Evolutionary conservation across 352 stramenopile genomes (phyloP).

Genomic region (Globisporangium parvum): DNA sequence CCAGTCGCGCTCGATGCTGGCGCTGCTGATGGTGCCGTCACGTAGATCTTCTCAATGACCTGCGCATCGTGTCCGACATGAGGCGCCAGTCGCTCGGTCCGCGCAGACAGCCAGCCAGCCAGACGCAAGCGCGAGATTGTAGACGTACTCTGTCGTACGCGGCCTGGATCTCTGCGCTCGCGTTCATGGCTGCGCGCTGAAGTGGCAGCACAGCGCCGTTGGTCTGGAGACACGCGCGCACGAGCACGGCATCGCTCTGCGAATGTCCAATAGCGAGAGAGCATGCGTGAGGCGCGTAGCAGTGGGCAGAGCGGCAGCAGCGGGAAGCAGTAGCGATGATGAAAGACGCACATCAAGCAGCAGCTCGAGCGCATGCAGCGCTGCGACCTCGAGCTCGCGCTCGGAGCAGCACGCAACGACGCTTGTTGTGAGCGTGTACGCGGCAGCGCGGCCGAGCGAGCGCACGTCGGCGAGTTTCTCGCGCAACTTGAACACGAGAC

Average conservation of each 20-base stretch:
- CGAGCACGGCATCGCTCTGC: constrained; percentile 10
- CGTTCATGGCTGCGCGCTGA: constrained; percentile 27
- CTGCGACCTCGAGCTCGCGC: constrained; percentile 33
- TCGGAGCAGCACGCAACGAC: constrained; percentile 37
- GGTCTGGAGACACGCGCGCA: constrained; percentile 32
- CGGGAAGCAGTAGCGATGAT: not conserved
- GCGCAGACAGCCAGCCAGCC: too few species aligned
- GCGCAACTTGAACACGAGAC: constrained; percentile 61
- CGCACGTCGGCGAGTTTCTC: constrained; percentile 36
- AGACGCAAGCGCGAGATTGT: not conserved
- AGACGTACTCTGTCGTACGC: constrained; percentile 39
- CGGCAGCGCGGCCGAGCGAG: constrained; percentile 21
- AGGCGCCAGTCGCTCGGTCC: not conserved
- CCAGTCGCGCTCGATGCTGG: not conserved
- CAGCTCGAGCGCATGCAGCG: constrained; percentile 49
- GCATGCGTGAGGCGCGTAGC: not conserved
- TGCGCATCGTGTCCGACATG: constrained; percentile 11
- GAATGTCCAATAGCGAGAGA: not conserved
- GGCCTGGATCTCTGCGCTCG: constrained; percentile 23
- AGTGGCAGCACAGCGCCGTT: constrained; percentile 27
- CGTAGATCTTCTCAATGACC: constrained; percentile 40
- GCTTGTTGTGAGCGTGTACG: constrained; percentile 23
- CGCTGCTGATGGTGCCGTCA: constrained; percentile 9
- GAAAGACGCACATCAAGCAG: constrained; percentile 19
- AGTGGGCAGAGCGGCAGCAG: not conserved